Conservation (phyloP, 2,329 filamentous ascomycete species). For the Talaromyces sp. region DNA sequence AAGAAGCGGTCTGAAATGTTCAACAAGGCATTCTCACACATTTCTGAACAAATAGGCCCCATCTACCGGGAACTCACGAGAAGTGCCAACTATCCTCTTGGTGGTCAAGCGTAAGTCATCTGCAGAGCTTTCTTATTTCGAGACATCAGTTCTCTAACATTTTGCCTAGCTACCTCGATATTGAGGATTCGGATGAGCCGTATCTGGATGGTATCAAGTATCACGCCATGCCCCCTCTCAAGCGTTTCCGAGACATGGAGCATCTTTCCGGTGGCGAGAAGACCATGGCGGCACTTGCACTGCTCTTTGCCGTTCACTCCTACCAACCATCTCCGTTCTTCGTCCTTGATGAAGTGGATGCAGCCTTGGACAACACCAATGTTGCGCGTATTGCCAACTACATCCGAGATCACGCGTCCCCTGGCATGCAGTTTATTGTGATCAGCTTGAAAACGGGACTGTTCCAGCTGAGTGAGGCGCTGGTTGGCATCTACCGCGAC, state of each 20-base stretch:
- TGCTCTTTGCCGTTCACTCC: conserved; percentile 93
- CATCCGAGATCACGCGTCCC: conserved; percentile 85
- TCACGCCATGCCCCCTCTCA: conserved; percentile 96
- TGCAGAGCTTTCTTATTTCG: background rate
- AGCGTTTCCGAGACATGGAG: conserved; percentile 99
- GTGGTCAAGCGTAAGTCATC: conserved; percentile 59
- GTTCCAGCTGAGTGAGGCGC: conserved; percentile 92
- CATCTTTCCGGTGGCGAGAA: conserved; percentile 96
- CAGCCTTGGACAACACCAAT: conserved; percentile 95
- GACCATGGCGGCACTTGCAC: conserved; percentile 94
- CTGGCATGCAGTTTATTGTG: conserved; percentile 98
- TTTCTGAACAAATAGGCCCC: conserved; percentile 85
- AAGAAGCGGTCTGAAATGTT: conserved; percentile 81
- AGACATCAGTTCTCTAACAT: background rate
- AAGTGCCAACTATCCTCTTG: conserved; percentile 85
- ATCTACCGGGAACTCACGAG: conserved; percentile 96
- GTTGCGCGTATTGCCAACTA: conserved; percentile 96
- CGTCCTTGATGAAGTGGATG: conserved; percentile 95
- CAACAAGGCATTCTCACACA: conserved; percentile 91
- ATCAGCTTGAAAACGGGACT: conserved; percentile 93
- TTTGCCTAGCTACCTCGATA: conserved; percentile 68
- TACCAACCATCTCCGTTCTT: conserved; percentile 97
- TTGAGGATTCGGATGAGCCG: conserved; percentile 92
- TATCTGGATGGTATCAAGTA: conserved; percentile 97
- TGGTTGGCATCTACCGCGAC: conserved; percentile 93